Conservation (phyloP, 495 filamentous ascomycete species). For the Glarea lozoyensis region DNA sequence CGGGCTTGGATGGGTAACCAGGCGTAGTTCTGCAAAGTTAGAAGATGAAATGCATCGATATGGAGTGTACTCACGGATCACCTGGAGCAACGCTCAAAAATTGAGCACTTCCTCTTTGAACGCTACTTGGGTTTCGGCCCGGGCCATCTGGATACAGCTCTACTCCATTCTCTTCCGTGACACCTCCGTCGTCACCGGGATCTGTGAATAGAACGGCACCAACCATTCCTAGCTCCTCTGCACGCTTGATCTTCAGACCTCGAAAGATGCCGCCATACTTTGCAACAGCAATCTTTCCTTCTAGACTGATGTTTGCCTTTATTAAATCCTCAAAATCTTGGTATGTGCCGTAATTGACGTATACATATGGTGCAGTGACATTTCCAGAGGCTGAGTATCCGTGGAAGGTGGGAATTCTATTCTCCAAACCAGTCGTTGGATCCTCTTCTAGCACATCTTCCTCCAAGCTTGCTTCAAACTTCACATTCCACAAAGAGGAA, state of each 20-base stretch:
- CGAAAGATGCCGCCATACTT: slow-evolving; percentile 86
- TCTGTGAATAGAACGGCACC: slow-evolving; percentile 81
- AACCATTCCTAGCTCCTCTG: slow-evolving; percentile 86
- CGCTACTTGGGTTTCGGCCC: slow-evolving; percentile 77
- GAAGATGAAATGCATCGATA: background rate
- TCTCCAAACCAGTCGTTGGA: slow-evolving; percentile 56
- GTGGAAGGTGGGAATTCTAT: slow-evolving; percentile 88
- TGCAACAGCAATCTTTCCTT: slow-evolving; percentile 78
- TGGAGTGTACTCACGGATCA: slow-evolving; percentile 39
- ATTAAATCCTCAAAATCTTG: slow-evolving; percentile 77
- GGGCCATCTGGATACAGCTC: slow-evolving; percentile 78
- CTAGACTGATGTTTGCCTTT: slow-evolving; percentile 62
- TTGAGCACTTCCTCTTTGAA: slow-evolving; percentile 85
- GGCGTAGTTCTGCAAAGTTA: slow-evolving; percentile 56
- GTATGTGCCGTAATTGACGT: slow-evolving; percentile 83
- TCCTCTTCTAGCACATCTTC: slow-evolving; percentile 88
- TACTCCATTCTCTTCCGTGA: slow-evolving; percentile 74
- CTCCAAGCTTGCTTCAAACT: slow-evolving; percentile 71
- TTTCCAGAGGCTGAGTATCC: slow-evolving; percentile 91
- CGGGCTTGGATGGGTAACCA: slow-evolving; percentile 89
- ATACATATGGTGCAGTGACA: slow-evolving; percentile 71
- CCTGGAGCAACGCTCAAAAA: slow-evolving; percentile 63
- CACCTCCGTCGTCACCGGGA: slow-evolving; percentile 78
- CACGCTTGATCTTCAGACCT: slow-evolving; percentile 86
- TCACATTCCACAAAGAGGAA: slow-evolving; percentile 47